Evolutionary conservation across 768 basidiomycete genomes (phyloP).

Genomic region (Phlebiopsis gigantea): DNA sequence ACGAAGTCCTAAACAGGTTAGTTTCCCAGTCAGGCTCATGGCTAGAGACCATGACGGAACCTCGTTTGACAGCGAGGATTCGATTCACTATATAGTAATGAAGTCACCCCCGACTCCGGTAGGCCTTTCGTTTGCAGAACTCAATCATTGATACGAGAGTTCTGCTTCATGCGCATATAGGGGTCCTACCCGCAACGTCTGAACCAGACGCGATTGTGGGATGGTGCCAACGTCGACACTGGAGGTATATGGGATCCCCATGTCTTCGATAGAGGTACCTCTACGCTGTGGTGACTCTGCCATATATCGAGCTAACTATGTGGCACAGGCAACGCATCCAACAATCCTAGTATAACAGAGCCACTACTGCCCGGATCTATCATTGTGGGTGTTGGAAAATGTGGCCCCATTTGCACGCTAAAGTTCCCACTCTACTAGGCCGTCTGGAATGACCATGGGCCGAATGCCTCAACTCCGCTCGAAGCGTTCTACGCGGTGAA

Average conservation of each 20-base stretch:
- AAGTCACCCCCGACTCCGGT: constrained; percentile 15
- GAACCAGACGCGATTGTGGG: constrained; percentile 28
- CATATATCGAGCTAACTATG: not conserved
- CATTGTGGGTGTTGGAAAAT: constrained; percentile 14
- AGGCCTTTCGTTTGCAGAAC: not conserved
- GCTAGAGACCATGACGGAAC: not conserved
- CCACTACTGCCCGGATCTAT: constrained; percentile 21
- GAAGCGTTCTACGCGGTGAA: constrained; percentile 24
- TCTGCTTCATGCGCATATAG: constrained; percentile 11
- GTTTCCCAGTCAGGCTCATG: not conserved
- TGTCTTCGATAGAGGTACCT: constrained; percentile 22
- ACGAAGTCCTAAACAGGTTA: constrained; percentile 24
- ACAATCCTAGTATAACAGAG: constrained; percentile 19
- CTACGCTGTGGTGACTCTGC: too few species aligned
- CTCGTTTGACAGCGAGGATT: constrained; percentile 17
- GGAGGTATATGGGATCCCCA: constrained; percentile 23
- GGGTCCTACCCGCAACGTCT: constrained; percentile 27
- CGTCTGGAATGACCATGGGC: constrained; percentile 25
- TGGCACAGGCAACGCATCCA: constrained; percentile 20
- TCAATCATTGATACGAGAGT: not conserved
- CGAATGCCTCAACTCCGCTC: constrained; percentile 21
- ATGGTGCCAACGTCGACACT: constrained; percentile 23
- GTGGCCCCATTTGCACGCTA: not conserved
- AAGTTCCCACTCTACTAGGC: constrained; percentile 10
- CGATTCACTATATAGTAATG: constrained; percentile 23